A percentile compares a stretch with the other conserved stretches of the same genome.
Conservation (phyloP, 192 early-diverging fungal species). For the Borealophlyctis nickersoniae region DNA sequence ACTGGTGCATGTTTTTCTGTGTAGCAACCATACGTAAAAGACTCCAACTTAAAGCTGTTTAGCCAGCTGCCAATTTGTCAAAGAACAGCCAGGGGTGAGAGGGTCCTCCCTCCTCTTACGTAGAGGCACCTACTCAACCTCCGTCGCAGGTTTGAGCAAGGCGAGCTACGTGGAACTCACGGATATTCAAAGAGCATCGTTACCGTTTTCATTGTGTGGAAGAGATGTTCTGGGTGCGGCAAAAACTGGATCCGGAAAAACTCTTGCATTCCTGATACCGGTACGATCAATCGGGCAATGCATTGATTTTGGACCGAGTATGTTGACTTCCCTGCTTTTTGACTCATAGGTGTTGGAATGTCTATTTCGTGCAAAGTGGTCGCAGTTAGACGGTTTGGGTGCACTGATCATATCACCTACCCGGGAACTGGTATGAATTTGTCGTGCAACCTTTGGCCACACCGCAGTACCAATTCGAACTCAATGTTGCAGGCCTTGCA, state of each 20-base stretch:
- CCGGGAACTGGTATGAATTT: conserved; percentile 68
- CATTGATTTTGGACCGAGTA: conserved; percentile 48
- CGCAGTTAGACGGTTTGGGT: conserved; percentile 51
- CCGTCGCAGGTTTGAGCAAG: conserved; percentile 66
- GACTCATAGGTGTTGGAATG: conserved; percentile 69
- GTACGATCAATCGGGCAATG: conserved; percentile 45
- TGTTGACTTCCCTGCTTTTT: conserved; percentile 33
- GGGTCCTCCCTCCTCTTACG: background rate
- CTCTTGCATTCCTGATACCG: conserved; percentile 90
- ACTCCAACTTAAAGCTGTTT: background rate
- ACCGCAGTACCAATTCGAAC: background rate
- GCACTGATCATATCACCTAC: conserved; percentile 78
- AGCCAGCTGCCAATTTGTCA: conserved; percentile 6
- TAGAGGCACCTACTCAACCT: background rate
- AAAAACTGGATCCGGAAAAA: conserved; percentile 90
- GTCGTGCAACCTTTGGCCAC: background rate
- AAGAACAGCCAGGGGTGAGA: background rate
- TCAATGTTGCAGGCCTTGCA: conserved; percentile 63
- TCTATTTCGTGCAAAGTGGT: conserved; percentile 82
- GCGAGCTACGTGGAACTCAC: conserved; percentile 91
- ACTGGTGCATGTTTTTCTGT: background rate
- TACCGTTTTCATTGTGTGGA: conserved; percentile 75
- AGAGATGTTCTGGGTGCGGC: conserved; percentile 94
- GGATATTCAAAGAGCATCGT: conserved; percentile 71
- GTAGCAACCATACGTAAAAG: background rate